Base-by-base conservation (phyloP, 768 basidiomycete species). In the Saitozyma podzolica region DNA sequence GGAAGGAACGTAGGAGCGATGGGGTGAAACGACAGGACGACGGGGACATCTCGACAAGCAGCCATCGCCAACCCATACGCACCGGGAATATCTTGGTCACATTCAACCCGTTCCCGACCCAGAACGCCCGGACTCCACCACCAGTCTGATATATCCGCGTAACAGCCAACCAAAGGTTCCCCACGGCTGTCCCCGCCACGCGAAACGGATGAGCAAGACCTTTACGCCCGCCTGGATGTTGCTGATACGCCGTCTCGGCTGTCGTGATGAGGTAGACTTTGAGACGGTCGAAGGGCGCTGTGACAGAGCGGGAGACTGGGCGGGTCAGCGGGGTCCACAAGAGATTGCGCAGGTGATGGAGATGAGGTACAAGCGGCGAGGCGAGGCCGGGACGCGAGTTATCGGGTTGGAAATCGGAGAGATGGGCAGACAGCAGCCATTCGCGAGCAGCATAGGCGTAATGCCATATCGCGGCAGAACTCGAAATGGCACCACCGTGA, bases 261-360 rank as follows among this genome's bases (percentile, higher is more conserved):
- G 73, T 67, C 1, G 96, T 98, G 65, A 98, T 98, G 61, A 99
- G 84, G 80, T 96, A 98, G 59, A 99, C 85, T 79, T 95, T 99
- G 55, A 99, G 83, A 58, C 96, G 87, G 81, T 99, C 96, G 68
- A 97, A 98, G 0, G 96, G 96, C 7, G 96, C 96, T 0, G 96
- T 99, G 63, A 91, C 93, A 50, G 94, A 90, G 69, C 96, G 85
- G 13, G 95, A 98, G 39, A 97, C 96, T 96, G 56, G 13, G 45
- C n/a, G 17, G 72, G 19, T 54, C 51, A 60, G 50, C 59, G 39
- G 8, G 29, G 29, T 29, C 29, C 29, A 29, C 41, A 43, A 65
- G 17, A 61, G 58, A 50, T 70, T 58, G 37, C n/a, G 19, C 16
- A 49, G 17, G 55, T 8, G 51, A 41, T 16, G 9, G 42, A 47